A percentile compares a stretch with the other conserved stretches of the same genome.
Evolutionary conservation across 805 yeast species (phyloP).

Genomic region (Metschnikowia corniflorae): DNA sequence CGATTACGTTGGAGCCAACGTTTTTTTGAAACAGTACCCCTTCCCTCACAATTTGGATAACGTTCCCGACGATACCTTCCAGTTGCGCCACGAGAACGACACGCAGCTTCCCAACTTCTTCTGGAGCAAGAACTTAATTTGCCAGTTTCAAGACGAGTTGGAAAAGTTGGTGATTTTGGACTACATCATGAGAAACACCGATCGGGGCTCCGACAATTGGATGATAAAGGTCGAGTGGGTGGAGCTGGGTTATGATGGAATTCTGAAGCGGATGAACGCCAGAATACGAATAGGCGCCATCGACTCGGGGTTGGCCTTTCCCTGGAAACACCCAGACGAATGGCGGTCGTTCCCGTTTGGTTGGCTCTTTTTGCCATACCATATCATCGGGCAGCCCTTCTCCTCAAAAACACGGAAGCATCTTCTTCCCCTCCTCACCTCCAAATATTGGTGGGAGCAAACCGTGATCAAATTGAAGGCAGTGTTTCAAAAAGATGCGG

Average conservation of each 20-base stretch:
- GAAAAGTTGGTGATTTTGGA: conserved; percentile 70
- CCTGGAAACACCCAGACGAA: conserved; percentile 82
- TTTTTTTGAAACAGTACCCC: conserved; percentile 54
- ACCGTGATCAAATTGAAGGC: conserved; percentile 44
- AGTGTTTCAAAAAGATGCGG: conserved; percentile 52
- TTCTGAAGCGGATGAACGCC: conserved; percentile 8
- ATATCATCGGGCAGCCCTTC: conserved; percentile 66
- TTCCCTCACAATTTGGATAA: conserved; percentile 37
- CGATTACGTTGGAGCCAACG: conserved; percentile 59
- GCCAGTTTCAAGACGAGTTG: conserved; percentile 55
- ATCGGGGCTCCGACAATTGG: conserved; percentile 74
- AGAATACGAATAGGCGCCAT: conserved; percentile 61
- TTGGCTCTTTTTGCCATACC: conserved; percentile 65
- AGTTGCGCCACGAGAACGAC: conserved; percentile 5
- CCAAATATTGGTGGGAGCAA: conserved; percentile 69
- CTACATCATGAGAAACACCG: conserved; percentile 71
- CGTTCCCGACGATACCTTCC: conserved; percentile 13
- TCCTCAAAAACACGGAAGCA: conserved; percentile 52
- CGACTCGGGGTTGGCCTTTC: conserved; percentile 71
- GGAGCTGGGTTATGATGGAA: conserved; percentile 6
- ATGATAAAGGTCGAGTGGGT: conserved; percentile 59
- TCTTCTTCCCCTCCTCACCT: conserved; percentile 55
- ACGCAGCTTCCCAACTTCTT: conserved; percentile 27
- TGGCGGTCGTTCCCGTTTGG: conserved; percentile 80
- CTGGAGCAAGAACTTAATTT: conserved; percentile 51